Evolutionary conservation across 2,329 filamentous ascomycete species (phyloP), one percentile per base, ranked within the genome.

Genomic region (Metarhizium robertsii): DNA sequence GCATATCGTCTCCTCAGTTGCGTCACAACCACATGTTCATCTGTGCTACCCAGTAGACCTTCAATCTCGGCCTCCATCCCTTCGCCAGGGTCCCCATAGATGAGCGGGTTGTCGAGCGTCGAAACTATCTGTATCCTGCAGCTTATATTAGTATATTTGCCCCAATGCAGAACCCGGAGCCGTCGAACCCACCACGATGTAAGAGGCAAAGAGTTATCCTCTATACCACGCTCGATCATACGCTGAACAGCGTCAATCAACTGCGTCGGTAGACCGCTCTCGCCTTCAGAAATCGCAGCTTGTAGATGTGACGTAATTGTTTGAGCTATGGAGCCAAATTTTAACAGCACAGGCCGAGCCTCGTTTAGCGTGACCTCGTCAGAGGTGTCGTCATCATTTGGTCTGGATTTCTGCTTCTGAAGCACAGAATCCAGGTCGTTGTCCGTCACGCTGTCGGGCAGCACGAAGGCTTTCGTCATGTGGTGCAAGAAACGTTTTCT

Each of bases 361-460:
- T 55, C 50, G 11, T 51, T 45, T 18, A 51, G 53, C 18, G 34
- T 50, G 8, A 47, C 46, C n/a, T 38, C 46, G 30, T 53, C 51
- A 30, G 32, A 47, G 25, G n/a, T 29, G 16, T 34, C 30, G 4
- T 53, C 42, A 5, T 55, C 3, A 25, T 50, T 20, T 13, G 13
- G 38, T 30, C 42, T 47, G 7, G 18, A 13, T 16, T 14, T 30
- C 18, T 48, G 43, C 6, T 29, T 38, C n/a, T 45, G 48, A 10
- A 61, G 40, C 10, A 66, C 48, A 4, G 53, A 49, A 13, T 64
- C 59, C 16, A 68, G 45, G 5, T 65, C 60, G 2, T 60, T 58
- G 6, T 69, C 66, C 11, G 62, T 61, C 57, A 71, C 61, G 5
- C 62, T 62, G 50, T 74, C 72, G 1, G 72, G 71, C 13, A 73